Conservation (phyloP, 2,329 filamentous ascomycete genomes). For the Aspergillus persii region DNA sequence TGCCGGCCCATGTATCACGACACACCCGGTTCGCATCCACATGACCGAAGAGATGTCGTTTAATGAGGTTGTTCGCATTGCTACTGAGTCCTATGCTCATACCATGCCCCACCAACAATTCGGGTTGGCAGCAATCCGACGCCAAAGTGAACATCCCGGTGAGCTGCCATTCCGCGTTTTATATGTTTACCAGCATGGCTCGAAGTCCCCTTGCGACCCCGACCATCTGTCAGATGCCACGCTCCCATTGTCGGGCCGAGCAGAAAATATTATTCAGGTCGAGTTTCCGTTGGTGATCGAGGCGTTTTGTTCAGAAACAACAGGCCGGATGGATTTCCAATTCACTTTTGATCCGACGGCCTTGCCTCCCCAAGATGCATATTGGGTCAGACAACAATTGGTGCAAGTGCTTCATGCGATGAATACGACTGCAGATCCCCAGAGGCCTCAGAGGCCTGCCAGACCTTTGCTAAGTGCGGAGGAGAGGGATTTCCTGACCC, state of each 20-base stretch:
- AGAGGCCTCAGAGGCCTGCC: neutral
- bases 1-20: slow-evolving; percentile 6
- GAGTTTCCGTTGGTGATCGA: slow-evolving; percentile 9
- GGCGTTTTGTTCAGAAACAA: slow-evolving; percentile 2
- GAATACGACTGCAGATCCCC: neutral
- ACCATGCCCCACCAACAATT: slow-evolving; percentile 6
- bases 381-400: slow-evolving; percentile 4
- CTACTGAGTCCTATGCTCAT: neutral
- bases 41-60: neutral
- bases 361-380: neutral
- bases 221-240: too few relatives aligned
- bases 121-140: slow-evolving; percentile 3
- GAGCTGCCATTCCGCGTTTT: slow-evolving; percentile 6
- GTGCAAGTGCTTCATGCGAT: neutral
- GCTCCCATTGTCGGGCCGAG: too few relatives aligned
- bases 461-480: neutral
- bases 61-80: too few relatives aligned
- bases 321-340: slow-evolving; percentile 1
- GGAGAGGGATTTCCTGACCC: neutral
- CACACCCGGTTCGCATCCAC: slow-evolving; percentile 6
- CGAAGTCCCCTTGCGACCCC: too few relatives aligned
- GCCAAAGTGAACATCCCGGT: neutral
- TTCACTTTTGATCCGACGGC: slow-evolving; percentile 3
- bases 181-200: slow-evolving; percentile 5
- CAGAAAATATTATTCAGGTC: neutral